A percentile compares a stretch with the other conserved stretches of the same genome.
Evolutionary conservation across 73 alveolate species (phyloP).

Genomic region (Tetrahymena elliotti): DNA sequence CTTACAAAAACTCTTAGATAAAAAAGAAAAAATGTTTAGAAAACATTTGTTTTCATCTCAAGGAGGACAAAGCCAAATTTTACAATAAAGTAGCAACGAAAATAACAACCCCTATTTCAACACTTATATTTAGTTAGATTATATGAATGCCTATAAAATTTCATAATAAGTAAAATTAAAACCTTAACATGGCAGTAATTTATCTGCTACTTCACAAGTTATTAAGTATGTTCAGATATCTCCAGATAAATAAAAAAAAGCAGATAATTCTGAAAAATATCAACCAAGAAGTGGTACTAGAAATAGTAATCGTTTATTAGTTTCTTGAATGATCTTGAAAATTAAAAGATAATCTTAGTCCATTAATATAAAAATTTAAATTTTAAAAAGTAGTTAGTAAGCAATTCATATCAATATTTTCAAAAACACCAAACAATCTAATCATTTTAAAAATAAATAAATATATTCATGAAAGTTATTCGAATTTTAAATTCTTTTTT

Average conservation of each 20-base stretch:
- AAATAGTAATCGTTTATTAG: not conserved
- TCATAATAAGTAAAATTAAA: not conserved
- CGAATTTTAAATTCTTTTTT: too few relatives aligned
- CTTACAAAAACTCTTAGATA: not conserved
- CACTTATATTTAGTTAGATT: not conserved
- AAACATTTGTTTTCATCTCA: not conserved
- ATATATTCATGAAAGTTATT: too few relatives aligned
- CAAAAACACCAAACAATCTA: too few relatives aligned
- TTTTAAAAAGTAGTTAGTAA: too few relatives aligned
- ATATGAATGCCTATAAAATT: not conserved
- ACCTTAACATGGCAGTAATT: not conserved
- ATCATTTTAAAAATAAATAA: too few relatives aligned
- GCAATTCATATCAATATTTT: too few relatives aligned
- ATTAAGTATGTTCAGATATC: not conserved
- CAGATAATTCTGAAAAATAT: not conserved
- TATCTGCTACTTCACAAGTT: not conserved
- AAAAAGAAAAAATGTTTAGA: not conserved
- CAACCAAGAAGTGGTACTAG: not conserved
- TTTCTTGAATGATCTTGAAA: not conserved
- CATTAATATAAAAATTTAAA: too few relatives aligned
- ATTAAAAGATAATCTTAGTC: too few relatives aligned
- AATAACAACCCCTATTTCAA: not conserved
- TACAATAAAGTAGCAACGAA: not conserved
- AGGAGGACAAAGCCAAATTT: not conserved
- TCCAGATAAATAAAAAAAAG: not conserved